Evolutionary conservation across 148 eudicot genomes (phyloP), one percentile per base, ranked within the genome.

Genomic region (Linanthus parryae): DNA sequence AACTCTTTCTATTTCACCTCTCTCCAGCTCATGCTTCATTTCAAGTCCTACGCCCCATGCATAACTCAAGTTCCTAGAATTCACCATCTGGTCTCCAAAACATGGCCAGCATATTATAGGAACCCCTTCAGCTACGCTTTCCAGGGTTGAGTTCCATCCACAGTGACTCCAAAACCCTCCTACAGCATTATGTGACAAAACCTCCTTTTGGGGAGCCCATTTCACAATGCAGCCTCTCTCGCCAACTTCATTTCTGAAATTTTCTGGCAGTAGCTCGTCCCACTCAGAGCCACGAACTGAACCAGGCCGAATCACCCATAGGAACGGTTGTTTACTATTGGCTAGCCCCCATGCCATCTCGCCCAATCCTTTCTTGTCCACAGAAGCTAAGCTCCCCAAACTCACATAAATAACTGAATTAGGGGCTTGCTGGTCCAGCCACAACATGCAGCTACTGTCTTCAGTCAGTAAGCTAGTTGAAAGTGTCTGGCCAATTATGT

Each of bases 141-240:
- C 73, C 15, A 62, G 16, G 5, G 52, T 56, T 3, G 68, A 62
- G 31, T 68, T 68, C 73, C 68, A 62, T 4, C 72, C 68, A 34
- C 73, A 68, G 29, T 68, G 68, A 17, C 49, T 62, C 63, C 47
- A 67, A 43, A 59, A 67, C 2, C 57, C 62, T 3, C 62, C 63
- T 0, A 62, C 21, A 7, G 73, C 49, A 2, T 16, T 14, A 46
- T 70, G 65, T 17, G 63, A 47, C 9, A 63, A 33, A 1, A 63
- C 64, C 23, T 52, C 23, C 44, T 52, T 54, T 16, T 68, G 73
- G 1, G 68, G 59, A 8, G 56, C 64, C 73, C 73, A 69, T 12
- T 58, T 52, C 5, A 57, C 48, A 2, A 69, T 49, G 4, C 22
- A 21, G 3, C 73, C 73, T 57, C 64, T 56, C 24, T 44, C 68